These are phyloP conservation scores for Xylaria sp. DNA, from an alignment of 2,329 filamentous ascomycete species.

Conservation along the genomic window DNA sequence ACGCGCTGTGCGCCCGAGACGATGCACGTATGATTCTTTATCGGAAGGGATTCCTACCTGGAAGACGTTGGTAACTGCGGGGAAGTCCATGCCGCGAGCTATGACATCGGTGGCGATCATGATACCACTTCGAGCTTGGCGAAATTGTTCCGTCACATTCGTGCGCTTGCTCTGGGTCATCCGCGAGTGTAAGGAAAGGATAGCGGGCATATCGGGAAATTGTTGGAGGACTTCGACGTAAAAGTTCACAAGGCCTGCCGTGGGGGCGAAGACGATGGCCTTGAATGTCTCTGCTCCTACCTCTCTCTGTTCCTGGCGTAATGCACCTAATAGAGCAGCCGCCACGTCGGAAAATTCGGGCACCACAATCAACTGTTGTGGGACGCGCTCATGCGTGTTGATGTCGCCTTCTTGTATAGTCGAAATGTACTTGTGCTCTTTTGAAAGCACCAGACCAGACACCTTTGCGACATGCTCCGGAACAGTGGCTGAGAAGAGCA, in stretches of 20 bases:
- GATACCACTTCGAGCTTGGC: conserved; percentile 62
- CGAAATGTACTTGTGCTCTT: conserved; percentile 81
- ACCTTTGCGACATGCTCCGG: conserved; percentile 81
- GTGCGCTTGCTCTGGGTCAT: conserved; percentile 63
- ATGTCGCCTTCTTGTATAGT: conserved; percentile 80
- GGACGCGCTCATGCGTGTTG: conserved; percentile 80
- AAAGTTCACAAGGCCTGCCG: conserved; percentile 63
- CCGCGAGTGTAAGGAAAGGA: conserved; percentile 62
- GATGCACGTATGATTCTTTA: conserved; percentile 74
- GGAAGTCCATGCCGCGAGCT: conserved; percentile 79
- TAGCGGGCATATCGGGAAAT: conserved; percentile 55
- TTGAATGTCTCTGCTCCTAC: conserved; percentile 71
- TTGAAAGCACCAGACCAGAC: conserved; percentile 74
- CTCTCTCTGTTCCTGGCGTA: conserved; percentile 57
- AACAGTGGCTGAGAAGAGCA: conserved; percentile 89
- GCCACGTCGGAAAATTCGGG: conserved; percentile 77
- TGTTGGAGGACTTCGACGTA: conserved; percentile 59
- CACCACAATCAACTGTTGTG: conserved; percentile 75
- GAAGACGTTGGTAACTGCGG: conserved; percentile 73
- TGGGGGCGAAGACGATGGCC: conserved; percentile 83
- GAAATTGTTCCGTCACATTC: conserved; percentile 71
- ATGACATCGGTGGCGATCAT: conserved; percentile 78
- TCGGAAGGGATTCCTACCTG: conserved; percentile 70
- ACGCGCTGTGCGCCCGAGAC: conserved; percentile 73
- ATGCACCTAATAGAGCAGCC: conserved; percentile 67